Percentiles rank a stretch among this genome's conserved stretches.
Conservation (phyloP, 306 rosid species). For the Benincasa hispida region DNA sequence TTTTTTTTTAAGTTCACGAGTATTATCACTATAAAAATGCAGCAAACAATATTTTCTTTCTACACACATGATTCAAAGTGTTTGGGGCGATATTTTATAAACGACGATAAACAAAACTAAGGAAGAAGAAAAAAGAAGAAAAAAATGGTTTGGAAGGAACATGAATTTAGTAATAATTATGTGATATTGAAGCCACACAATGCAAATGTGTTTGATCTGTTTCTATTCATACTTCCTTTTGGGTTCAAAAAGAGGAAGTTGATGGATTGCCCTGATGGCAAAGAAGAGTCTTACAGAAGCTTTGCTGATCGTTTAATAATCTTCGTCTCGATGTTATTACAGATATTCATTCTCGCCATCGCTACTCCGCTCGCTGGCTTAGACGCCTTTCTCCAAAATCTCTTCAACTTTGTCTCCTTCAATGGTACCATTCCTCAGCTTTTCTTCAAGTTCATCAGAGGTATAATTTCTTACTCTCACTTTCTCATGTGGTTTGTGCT, state of each 20-base stretch:
- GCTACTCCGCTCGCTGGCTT: slow-evolving; percentile 14
- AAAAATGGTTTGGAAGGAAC: slow-evolving; percentile 21
- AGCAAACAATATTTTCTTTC: background rate
- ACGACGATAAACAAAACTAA: too few relatives aligned
- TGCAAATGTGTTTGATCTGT: slow-evolving; percentile 28
- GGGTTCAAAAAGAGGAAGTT: slow-evolving; percentile 21
- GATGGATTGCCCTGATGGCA: slow-evolving; percentile 24
- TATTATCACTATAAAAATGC: background rate
- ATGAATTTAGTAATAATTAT: slow-evolving; percentile 11
- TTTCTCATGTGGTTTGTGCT: background rate
- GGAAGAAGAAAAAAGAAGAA: background rate
- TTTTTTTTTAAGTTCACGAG: too few relatives aligned
- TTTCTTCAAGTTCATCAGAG: background rate
- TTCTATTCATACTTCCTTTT: slow-evolving; percentile 24
- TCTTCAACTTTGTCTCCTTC: slow-evolving; percentile 33
- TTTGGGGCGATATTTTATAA: too few relatives aligned
- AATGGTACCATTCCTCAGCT: slow-evolving; percentile 26
- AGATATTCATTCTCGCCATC: slow-evolving; percentile 14
- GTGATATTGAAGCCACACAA: slow-evolving; percentile 38
- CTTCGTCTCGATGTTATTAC: slow-evolving; percentile 36
- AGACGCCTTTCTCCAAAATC: slow-evolving; percentile 19
- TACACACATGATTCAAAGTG: too few relatives aligned
- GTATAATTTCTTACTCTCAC: background rate
- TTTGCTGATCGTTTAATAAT: slow-evolving; percentile 48
- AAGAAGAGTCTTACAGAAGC: background rate